A percentile compares a stretch with the other conserved stretches of the same genome.
Conservation (phyloP, 164 flowering plant species). For the Aristolochia fimbriata region DNA sequence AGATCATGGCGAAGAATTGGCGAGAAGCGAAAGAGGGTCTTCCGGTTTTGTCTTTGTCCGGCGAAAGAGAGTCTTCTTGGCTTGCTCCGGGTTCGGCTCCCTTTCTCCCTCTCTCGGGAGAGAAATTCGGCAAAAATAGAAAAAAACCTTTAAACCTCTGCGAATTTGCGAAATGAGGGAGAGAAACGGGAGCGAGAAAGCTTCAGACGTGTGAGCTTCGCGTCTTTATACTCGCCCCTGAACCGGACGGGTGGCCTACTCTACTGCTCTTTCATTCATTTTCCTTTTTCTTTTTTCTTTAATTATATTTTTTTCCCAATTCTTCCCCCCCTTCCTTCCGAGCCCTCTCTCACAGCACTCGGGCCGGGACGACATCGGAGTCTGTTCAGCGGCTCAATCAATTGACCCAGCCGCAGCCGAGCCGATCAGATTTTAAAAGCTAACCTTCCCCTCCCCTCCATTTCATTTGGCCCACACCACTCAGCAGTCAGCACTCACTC, state of each 20-base stretch:
- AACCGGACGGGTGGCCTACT: background rate
- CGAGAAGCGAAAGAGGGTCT: background rate
- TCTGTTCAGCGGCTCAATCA: too few species aligned
- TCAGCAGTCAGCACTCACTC: too few species aligned
- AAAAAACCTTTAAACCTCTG: background rate
- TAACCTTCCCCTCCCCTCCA: too few species aligned
- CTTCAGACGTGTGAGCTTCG: background rate
- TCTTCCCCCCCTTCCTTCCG: too few species aligned
- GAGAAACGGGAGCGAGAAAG: background rate
- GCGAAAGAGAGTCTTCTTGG: background rate
- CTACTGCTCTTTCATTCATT: too few species aligned
- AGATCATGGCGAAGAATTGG: constrained; percentile 26
- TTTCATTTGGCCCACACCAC: too few species aligned
- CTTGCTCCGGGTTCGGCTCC: background rate
- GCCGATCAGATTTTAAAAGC: too few species aligned
- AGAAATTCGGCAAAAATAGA: background rate
- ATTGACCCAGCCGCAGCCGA: too few species aligned
- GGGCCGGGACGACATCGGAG: too few species aligned
- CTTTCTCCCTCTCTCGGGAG: background rate
- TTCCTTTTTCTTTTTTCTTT: too few species aligned
- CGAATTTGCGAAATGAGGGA: background rate
- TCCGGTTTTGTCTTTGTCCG: background rate
- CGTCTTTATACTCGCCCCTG: background rate
- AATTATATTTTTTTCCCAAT: too few species aligned
- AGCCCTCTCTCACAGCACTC: too few species aligned